These are phyloP conservation scores for Gossypium arboreum DNA, from an alignment of 345 rosid genomes.

Conservation along the genomic window DNA sequence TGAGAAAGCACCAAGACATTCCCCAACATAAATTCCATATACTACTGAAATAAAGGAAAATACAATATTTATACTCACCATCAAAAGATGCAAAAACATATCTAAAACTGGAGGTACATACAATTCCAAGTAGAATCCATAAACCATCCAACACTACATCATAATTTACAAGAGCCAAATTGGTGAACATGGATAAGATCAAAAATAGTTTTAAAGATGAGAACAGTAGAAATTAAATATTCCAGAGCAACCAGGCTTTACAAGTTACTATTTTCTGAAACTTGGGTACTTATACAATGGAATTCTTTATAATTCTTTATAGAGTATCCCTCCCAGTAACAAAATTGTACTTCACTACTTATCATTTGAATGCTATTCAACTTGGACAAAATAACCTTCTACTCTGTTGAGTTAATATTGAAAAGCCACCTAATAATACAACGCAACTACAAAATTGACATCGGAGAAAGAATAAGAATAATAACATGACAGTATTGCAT, in stretches of 20 bases:
- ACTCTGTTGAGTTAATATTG: neutral
- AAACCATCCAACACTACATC: neutral
- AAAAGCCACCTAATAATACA: neutral
- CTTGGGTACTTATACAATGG: neutral
- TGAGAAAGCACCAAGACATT: conserved; percentile 13
- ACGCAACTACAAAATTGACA: neutral
- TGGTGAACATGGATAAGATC: neutral
- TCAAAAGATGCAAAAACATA: neutral
- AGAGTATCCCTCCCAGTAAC: neutral
- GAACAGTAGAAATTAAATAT: neutral
- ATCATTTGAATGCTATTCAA: neutral
- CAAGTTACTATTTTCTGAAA: neutral
- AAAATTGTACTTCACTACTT: neutral
- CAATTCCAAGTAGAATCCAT: neutral
- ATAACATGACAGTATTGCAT: neutral
- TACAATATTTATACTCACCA: neutral
- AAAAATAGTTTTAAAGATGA: neutral
- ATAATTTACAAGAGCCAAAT: neutral
- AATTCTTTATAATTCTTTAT: too few species aligned
- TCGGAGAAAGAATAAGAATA: neutral
- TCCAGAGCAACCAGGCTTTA: neutral
- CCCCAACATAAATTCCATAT: conserved; percentile 2
- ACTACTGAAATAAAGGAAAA: neutral
- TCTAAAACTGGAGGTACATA: neutral
- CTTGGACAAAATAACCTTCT: neutral